phyloP scores from a whole-genome alignment of 2,329 filamentous ascomycete species.

The Aureobasidium vineae region DNA sequence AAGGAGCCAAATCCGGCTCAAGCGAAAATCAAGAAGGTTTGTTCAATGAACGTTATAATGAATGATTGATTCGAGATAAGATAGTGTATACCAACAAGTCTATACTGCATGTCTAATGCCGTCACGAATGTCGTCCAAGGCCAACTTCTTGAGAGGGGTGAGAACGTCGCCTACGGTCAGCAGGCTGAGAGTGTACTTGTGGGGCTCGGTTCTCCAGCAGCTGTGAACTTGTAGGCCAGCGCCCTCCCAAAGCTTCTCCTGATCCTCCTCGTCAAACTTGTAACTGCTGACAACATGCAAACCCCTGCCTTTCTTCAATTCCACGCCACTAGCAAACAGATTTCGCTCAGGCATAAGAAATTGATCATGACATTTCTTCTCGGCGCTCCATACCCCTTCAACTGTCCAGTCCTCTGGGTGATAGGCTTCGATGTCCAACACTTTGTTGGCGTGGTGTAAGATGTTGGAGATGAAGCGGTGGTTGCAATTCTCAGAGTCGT shows the following conservation, averaged over 20 bases:
- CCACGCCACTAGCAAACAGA: neutral
- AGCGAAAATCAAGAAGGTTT: too few species aligned
- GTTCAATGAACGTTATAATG: too few species aligned
- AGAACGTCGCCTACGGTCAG: neutral
- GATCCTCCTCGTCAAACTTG: conserved; percentile 9
- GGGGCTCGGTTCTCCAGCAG: conserved; percentile 3
- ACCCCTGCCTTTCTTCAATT: neutral
- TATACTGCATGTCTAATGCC: neutral
- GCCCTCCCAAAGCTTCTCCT: conserved; percentile 2
- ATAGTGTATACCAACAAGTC: neutral
- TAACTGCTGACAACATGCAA: conserved; percentile 5
- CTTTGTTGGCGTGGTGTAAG: neutral
- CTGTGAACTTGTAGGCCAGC: neutral
- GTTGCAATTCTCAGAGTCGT: neutral
- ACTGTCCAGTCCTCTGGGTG: conserved; percentile 10
- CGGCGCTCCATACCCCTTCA: neutral
- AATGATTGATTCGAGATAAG: neutral
- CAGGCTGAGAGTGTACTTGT: conserved; percentile 5
- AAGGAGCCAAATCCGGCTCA: neutral
- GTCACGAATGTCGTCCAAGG: neutral
- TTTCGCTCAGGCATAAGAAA: neutral
- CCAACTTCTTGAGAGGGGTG: neutral
- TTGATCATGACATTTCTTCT: neutral
- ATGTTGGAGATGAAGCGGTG: conserved; percentile 16
- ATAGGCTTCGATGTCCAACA: neutral